Percentiles rank a stretch among this genome's conserved stretches.
These are phyloP conservation scores for Lasiodiplodia citricola DNA, from an alignment of 2,329 filamentous ascomycete genomes.

Conservation along the genomic window DNA sequence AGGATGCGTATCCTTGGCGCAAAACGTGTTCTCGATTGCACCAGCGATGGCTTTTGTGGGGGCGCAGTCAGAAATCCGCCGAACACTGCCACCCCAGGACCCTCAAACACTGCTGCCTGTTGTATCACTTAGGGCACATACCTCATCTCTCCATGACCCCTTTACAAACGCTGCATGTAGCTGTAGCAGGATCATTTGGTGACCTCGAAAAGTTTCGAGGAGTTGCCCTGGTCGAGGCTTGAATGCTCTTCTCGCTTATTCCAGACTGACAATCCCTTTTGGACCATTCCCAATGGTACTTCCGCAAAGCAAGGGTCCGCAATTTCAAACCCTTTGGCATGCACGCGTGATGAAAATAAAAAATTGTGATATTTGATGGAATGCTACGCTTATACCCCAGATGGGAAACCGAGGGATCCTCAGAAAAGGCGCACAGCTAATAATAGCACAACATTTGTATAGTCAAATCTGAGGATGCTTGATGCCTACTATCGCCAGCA, in stretches of 20 bases:
- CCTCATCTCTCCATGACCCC: too few relatives aligned
- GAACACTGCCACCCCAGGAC: constrained; percentile 1
- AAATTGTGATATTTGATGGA: too few relatives aligned
- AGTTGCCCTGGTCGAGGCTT: neutral
- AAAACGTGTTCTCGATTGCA: neutral
- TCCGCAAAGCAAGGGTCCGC: neutral
- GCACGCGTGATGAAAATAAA: too few relatives aligned
- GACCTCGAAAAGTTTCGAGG: neutral
- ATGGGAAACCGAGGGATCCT: too few relatives aligned
- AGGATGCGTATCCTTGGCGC: neutral
- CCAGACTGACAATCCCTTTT: neutral
- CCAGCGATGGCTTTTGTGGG: neutral
- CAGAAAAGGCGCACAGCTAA: too few relatives aligned
- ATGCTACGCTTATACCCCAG: too few relatives aligned
- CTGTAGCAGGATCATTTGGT: neutral
- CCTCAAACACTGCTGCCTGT: neutral
- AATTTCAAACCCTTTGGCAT: neutral
- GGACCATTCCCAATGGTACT: neutral
- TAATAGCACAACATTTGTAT: too few relatives aligned
- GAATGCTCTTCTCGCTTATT: neutral
- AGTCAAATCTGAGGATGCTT: too few relatives aligned
- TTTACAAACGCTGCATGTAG: too few relatives aligned
- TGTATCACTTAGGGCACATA: neutral
- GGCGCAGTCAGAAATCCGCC: neutral
- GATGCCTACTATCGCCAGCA: too few relatives aligned